Base-by-base conservation (phyloP, 495 filamentous ascomycete species). In the Oleoguttula mirabilis region DNA sequence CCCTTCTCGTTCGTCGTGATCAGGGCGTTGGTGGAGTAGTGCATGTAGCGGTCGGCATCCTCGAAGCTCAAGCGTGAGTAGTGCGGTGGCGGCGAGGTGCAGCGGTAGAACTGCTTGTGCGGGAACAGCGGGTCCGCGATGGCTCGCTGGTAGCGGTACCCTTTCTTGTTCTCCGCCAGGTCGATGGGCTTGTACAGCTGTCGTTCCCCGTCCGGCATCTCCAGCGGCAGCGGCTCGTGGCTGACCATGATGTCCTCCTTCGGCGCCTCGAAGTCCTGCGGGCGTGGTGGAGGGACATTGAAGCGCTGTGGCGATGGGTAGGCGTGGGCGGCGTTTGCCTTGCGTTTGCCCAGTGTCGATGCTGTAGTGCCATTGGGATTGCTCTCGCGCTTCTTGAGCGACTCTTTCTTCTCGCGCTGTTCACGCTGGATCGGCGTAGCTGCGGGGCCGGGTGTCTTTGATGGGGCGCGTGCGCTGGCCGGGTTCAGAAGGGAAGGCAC, bases 141-240 rank as follows among this genome's bases (percentile, higher is more conserved):
- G 55, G 85, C 92, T 47, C 88, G 85, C 27, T 71, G 82, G 58
- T 96, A 99, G 27, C 84, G 80, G 50, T 83, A 96, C 31, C 77
- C 83, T 61, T 87, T 86, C 57, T 90, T 88, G 52, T 94, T 95
- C 48, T 76, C 82, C 31, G 90, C 82, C 45, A 62, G 56, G 39
- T 66, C 62, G 10, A 60, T 38, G 20, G 60, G 56, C 33, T 58
- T 64, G 48, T 52, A 58, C 6, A 66, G 45, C 36, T 66, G 56
- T 8, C 41, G 40, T 8, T 48, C 22, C 1, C 56, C 56, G 32
- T 64, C 55, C 12, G 62, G 61, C 30, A 60, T 58, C 28, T 56
- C 32, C 7, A 66, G 34, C 1, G 61, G 61, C 3, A 28, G 32
- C 0, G 62, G 62, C 41, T 66, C 62, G 41, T 59, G 61, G 4